Evolutionary conservation across 192 early-diverging fungal species (phyloP).

Genomic region (Funneliformis geosporum): DNA sequence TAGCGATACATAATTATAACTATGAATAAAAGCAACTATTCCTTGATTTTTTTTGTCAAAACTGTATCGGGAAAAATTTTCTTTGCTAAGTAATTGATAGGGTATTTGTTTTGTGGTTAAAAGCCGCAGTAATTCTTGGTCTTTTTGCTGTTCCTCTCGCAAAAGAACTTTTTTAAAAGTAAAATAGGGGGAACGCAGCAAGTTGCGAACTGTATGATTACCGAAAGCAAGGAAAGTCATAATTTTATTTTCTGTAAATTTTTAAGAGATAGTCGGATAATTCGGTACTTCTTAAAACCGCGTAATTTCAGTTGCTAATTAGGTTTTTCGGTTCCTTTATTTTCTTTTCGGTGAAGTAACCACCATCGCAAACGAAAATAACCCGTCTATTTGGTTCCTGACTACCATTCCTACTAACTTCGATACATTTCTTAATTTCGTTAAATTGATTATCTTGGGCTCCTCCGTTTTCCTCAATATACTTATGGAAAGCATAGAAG

Average conservation of each 20-base stretch:
- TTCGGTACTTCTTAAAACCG: too few species aligned
- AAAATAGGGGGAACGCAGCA: constrained; percentile 11
- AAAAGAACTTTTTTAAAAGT: not conserved
- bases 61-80: constrained; percentile 19
- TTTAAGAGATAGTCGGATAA: not conserved
- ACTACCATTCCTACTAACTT: not conserved
- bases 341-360: not conserved
- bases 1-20: constrained; percentile 2
- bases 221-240: constrained; percentile 28
- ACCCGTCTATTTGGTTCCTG: not conserved
- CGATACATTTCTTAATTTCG: not conserved
- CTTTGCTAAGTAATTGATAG: constrained; percentile 16
- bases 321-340: not conserved
- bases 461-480: not conserved
- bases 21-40: constrained; percentile 16
- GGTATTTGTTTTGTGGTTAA: not conserved
- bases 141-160: not conserved
- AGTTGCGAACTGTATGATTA: constrained; percentile 23
- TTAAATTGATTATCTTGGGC: not conserved
- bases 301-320: too few species aligned
- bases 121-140: constrained; percentile 6
- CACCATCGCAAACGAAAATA: not conserved
- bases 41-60: constrained; percentile 28
- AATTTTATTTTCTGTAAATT: not conserved
- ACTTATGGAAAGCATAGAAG: not conserved